Conservation (phyloP, 208 protist species). For the Polymyxa betae region DNA sequence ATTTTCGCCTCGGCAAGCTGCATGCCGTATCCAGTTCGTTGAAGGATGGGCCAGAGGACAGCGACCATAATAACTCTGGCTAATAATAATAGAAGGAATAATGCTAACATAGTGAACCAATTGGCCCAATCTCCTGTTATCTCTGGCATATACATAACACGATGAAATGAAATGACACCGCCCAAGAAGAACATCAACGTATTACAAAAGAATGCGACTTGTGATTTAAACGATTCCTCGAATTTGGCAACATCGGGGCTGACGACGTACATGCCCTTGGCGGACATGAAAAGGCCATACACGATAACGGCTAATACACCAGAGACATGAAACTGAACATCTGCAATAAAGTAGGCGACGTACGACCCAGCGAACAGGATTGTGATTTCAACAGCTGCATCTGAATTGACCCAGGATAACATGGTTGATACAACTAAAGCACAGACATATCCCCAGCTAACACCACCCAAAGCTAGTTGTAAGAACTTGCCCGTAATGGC, state of each 20-base stretch:
- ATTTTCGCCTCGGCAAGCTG: slow-evolving; percentile 23
- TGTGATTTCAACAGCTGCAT: slow-evolving; percentile 56
- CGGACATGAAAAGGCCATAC: slow-evolving; percentile 54
- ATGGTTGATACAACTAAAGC: neutral
- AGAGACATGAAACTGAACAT: slow-evolving; percentile 63
- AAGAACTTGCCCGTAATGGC: slow-evolving; percentile 56
- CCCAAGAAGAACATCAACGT: slow-evolving; percentile 59
- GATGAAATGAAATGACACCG: slow-evolving; percentile 41
- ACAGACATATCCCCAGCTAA: slow-evolving; percentile 30
- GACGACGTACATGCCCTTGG: slow-evolving; percentile 49
- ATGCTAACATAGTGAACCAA: slow-evolving; percentile 3
- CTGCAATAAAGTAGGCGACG: slow-evolving; percentile 64
- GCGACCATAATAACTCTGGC: slow-evolving; percentile 27
- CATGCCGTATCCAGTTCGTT: slow-evolving; percentile 17
- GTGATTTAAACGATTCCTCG: slow-evolving; percentile 42
- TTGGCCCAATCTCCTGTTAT: neutral
- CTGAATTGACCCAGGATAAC: neutral
- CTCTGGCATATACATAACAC: slow-evolving; percentile 30
- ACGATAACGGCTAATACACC: slow-evolving; percentile 66
- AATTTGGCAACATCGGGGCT: slow-evolving; percentile 45
- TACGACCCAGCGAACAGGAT: slow-evolving; percentile 61
- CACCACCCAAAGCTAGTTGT: slow-evolving; percentile 63
- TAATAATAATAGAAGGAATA: slow-evolving; percentile 19
- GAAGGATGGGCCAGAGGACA: slow-evolving; percentile 36
- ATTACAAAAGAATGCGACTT: slow-evolving; percentile 37